Conservation (phyloP, 805 yeast species). For the Pichia manshurica region DNA sequence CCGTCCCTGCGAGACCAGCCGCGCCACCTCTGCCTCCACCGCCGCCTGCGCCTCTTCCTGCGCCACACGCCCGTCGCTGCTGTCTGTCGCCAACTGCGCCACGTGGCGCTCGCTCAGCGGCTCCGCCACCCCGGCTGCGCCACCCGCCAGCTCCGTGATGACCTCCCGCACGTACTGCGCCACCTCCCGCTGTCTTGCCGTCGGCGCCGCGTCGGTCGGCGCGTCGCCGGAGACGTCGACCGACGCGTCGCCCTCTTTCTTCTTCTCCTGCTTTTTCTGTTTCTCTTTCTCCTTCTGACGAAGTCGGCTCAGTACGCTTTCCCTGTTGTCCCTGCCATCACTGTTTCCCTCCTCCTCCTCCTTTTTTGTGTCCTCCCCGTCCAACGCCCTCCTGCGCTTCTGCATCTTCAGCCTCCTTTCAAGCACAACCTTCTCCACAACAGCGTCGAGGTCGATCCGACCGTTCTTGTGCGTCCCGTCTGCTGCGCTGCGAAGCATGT, state of each 20-base stretch:
- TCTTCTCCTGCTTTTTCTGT: background rate
- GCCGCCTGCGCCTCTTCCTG: constrained; percentile 1
- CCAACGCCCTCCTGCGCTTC: too few relatives aligned
- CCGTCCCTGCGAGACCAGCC: background rate
- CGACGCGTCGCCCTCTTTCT: background rate
- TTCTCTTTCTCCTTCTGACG: background rate
- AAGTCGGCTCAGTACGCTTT: background rate
- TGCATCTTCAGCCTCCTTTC: background rate
- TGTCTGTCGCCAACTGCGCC: constrained; percentile 1
- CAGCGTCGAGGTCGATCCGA: too few relatives aligned
- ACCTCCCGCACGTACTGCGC: background rate
- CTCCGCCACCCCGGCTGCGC: background rate
- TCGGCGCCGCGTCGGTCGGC: background rate
- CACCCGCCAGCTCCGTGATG: background rate
- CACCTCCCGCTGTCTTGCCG: background rate
- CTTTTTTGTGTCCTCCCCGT: background rate
- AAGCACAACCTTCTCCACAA: background rate
- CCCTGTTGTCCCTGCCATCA: background rate
- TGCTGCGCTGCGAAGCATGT: too few relatives aligned
- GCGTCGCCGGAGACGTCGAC: too few relatives aligned
- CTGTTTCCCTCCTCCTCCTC: background rate
- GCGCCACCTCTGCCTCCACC: constrained; percentile 1
- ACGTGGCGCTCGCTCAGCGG: constrained; percentile 1
- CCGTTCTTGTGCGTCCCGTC: too few relatives aligned
- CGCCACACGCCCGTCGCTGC: background rate